Conservation (phyloP, 179 eudicot genomes). For the Drosera spatulata region DNA sequence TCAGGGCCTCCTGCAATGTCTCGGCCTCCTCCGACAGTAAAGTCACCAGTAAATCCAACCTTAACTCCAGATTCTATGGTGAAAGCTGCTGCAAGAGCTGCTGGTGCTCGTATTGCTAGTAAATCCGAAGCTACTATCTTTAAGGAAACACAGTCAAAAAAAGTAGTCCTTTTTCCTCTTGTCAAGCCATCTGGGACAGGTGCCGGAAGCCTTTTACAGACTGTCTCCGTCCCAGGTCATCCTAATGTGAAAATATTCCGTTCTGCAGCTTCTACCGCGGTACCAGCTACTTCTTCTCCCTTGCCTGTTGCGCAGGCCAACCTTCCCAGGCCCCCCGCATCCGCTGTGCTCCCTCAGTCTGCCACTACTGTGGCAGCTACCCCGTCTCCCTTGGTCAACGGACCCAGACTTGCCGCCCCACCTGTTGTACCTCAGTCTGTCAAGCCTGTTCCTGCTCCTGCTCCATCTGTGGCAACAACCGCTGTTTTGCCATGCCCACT, state of each 20-base stretch:
- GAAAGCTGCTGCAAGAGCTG: conserved; percentile 76
- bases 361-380: not conserved
- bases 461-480: too few species aligned
- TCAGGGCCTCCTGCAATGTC: conserved; percentile 8
- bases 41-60: conserved; percentile 19
- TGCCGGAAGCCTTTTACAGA: conserved; percentile 15
- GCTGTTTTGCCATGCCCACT: too few species aligned
- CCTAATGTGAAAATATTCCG: conserved; percentile 60
- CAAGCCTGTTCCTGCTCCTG: conserved; percentile 8
- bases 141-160: conserved; percentile 48
- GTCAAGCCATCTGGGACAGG: conserved; percentile 23
- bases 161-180: conserved; percentile 33
- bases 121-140: conserved; percentile 46
- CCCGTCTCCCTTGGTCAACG: conserved; percentile 10
- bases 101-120: conserved; percentile 76
- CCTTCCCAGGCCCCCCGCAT: conserved; percentile 6
- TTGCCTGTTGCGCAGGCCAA: conserved; percentile 13
- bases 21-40: conserved; percentile 19
- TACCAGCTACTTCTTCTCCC: conserved; percentile 17
- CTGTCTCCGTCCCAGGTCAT: conserved; percentile 11
- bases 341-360: too few species aligned
- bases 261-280: conserved; percentile 16
- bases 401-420: conserved; percentile 6
- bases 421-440: conserved; percentile 1
- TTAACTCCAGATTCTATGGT: conserved; percentile 38